A percentile compares a stretch with the other conserved stretches of the same genome.
phyloP scores from a whole-genome alignment of 2,329 filamentous ascomycete genomes.

The Boeremia exigua region DNA sequence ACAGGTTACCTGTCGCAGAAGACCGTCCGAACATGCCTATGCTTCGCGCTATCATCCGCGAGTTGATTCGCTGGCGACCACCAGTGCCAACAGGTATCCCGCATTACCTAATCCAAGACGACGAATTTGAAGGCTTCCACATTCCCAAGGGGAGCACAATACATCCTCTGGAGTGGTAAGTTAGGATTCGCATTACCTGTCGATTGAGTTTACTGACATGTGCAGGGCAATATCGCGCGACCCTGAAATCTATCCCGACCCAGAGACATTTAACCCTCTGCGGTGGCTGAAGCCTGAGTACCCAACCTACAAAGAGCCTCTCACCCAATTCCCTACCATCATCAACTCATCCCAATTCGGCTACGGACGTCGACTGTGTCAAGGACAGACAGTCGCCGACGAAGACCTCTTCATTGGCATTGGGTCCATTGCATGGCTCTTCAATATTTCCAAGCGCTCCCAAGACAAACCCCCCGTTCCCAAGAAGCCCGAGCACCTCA shows the following conservation, averaged over 20 bases:
- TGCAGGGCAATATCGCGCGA: slow-evolving; percentile 60
- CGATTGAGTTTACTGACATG: slow-evolving; percentile 16
- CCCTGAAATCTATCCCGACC: slow-evolving; percentile 63
- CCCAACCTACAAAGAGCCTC: slow-evolving; percentile 61
- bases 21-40: slow-evolving; percentile 50
- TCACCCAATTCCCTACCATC: slow-evolving; percentile 59
- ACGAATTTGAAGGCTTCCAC: slow-evolving; percentile 62
- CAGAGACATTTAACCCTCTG: slow-evolving; percentile 68
- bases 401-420: slow-evolving; percentile 52
- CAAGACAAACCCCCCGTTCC: slow-evolving; percentile 21
- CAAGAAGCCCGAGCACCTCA: slow-evolving; percentile 20
- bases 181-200: neutral
- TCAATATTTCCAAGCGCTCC: slow-evolving; percentile 44
- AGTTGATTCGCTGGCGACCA: slow-evolving; percentile 54
- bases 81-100: slow-evolving; percentile 57
- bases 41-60: slow-evolving; percentile 48
- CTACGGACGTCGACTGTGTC: slow-evolving; percentile 59
- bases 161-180: slow-evolving; percentile 53
- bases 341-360: slow-evolving; percentile 62
- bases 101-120: slow-evolving; percentile 61
- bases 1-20: slow-evolving; percentile 44
- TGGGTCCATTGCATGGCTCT: slow-evolving; percentile 55
- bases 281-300: slow-evolving; percentile 66
- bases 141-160: slow-evolving; percentile 62
- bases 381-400: slow-evolving; percentile 52